A percentile compares a stretch with the other conserved stretches of the same genome.
These are phyloP conservation scores for Colletotrichum lindemuthianum DNA, from an alignment of 2,329 filamentous ascomycete genomes.

Conservation along the genomic window DNA sequence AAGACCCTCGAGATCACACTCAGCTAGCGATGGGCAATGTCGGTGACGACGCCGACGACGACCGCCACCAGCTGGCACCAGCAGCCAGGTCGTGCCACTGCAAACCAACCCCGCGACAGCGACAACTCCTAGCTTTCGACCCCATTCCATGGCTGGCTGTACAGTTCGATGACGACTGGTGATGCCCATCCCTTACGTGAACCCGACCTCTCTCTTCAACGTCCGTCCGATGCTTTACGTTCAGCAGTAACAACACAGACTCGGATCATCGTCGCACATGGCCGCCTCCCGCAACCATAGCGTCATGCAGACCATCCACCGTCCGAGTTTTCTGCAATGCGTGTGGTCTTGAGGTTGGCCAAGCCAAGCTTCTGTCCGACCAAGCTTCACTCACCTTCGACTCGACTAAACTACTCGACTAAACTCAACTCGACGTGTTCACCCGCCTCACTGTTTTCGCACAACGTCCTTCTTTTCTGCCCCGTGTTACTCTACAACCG, in stretches of 20 bases:
- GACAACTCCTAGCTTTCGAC: conserved; percentile 3
- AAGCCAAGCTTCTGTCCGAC: conserved; percentile 13
- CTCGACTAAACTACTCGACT: background rate
- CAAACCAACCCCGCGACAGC: no score
- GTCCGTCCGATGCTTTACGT: conserved; percentile 11
- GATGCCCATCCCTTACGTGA: background rate
- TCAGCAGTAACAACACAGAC: conserved; percentile 25
- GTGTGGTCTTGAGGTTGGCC: background rate
- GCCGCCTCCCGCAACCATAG: conserved; percentile 30
- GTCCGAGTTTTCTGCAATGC: conserved; percentile 20
- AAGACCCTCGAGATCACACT: no score
- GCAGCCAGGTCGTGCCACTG: background rate
- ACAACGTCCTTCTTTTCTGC: conserved; percentile 3
- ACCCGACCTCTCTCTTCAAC: background rate
- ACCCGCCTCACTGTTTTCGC: conserved; percentile 6
- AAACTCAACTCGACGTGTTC: no score
- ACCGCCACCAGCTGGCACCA: background rate
- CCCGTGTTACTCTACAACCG: background rate
- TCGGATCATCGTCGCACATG: conserved; percentile 19
- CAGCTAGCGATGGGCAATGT: no score
- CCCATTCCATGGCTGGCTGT: background rate
- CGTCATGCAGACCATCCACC: conserved; percentile 21
- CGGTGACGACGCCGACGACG: background rate
- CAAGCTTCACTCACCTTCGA: conserved; percentile 16
- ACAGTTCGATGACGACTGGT: conserved; percentile 2